Evolutionary conservation across 2,329 filamentous ascomycete genomes (phyloP).

Genomic region (Alternaria gansuensis): DNA sequence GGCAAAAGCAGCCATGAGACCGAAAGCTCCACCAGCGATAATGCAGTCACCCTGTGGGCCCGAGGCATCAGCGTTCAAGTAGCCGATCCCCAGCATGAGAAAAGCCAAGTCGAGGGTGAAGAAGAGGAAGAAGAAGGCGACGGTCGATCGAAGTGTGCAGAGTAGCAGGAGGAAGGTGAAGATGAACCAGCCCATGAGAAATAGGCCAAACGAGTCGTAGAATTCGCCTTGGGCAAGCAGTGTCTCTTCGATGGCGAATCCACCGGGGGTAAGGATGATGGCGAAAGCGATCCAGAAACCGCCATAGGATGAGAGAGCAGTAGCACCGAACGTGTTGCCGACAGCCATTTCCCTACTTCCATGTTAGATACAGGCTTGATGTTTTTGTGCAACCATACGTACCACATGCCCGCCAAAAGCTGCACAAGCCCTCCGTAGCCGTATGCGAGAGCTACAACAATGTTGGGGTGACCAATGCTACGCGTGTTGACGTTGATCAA

Average conservation of each 20-base stretch:
- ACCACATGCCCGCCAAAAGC: conserved; percentile 65
- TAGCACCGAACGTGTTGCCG: conserved; percentile 71
- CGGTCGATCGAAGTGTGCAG: conserved; percentile 66
- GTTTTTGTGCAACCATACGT: conserved; percentile 41
- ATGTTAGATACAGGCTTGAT: conserved; percentile 11
- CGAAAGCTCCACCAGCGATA: conserved; percentile 63
- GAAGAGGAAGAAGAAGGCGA: conserved; percentile 67
- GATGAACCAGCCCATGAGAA: conserved; percentile 68
- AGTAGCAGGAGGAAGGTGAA: conserved; percentile 66
- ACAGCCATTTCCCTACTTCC: conserved; percentile 61
- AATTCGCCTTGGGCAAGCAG: conserved; percentile 51
- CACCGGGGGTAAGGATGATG: conserved; percentile 66
- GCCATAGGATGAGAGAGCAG: conserved; percentile 68
- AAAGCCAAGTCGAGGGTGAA: conserved; percentile 67
- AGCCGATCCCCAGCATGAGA: conserved; percentile 64
- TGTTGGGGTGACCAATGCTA: conserved; percentile 55
- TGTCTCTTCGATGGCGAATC: conserved; percentile 57
- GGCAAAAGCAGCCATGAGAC: conserved; percentile 62
- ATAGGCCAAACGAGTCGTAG: conserved; percentile 65
- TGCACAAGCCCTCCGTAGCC: conserved; percentile 62
- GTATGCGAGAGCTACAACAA: conserved; percentile 60
- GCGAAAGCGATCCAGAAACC: conserved; percentile 70
- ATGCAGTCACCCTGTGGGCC: conserved; percentile 58
- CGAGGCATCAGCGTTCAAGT: conserved; percentile 57
- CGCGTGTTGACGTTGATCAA: conserved; percentile 59